Evolutionary conservation across 179 eudicot species (phyloP), one percentile per base, ranked within the genome.

Genomic region (Pouteria campechiana): DNA sequence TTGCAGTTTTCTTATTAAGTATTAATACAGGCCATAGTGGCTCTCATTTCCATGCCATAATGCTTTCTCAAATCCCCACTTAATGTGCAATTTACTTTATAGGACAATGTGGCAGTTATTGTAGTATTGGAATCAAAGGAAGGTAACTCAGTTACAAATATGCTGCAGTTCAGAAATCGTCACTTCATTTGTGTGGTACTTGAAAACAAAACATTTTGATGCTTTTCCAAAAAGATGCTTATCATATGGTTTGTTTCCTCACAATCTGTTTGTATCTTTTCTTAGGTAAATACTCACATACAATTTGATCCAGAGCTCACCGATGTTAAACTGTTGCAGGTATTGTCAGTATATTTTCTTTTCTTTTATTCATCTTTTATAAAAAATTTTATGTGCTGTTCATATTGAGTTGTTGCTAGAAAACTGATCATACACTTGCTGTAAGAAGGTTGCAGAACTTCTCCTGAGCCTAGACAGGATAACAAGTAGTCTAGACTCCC

Each of bases 161-260:
- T 30, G 29, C 25, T 55, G 4, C 29, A 18, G 46, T 47, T 52
- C 21, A 65, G 52, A 42, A 27, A n/a, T n/a, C n/a, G n/a, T n/a
- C n/a, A n/a, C n/a, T n/a, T n/a, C n/a, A n/a, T 58, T n/a, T 65
- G 61, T 14, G 65, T 65, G 65, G 61, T 65, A 31, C 25, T 21
- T n/a, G 41, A 3, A 3, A 7, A 37, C 18, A 13, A 22, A 13
- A 14, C 15, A 5, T 3, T 37, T 37, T 37, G 17, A n/a, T n/a
- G n/a, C n/a, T n/a, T n/a, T 37, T 38, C 16, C 42, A 36, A 17
- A 5, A 15, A 18, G 29, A 20, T 15, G 14, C 12, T 52, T 30
- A 7, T 37, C 25, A 7, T 32, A 17, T 25, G 17, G n/a, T 22
- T 20, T 50, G 17, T 42, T 57, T 40, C 37, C 20, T 17, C 46